Percentiles rank a stretch among this genome's conserved stretches.
phyloP scores from a whole-genome alignment of 1,284 basidiomycete species.

The Lignosus rhinocerotis region DNA sequence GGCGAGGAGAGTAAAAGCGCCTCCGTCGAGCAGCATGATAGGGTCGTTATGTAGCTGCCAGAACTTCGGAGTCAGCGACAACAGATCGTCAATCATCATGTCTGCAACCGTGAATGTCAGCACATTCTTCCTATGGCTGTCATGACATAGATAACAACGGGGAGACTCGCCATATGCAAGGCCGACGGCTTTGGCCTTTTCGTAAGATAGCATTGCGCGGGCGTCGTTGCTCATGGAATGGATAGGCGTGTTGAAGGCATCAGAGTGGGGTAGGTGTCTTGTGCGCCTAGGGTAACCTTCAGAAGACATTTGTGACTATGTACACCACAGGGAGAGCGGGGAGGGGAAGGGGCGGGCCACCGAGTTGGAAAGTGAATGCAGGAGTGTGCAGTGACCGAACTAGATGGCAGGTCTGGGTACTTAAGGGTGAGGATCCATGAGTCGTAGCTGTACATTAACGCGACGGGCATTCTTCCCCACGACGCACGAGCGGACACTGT shows the following conservation, averaged over 20 bases:
- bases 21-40: conserved; percentile 38
- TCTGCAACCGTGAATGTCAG: conserved; percentile 21
- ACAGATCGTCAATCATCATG: conserved; percentile 37
- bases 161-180: conserved; percentile 23
- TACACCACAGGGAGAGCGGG: background rate
- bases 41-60: conserved; percentile 45
- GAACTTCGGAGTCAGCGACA: conserved; percentile 37
- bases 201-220: conserved; percentile 24
- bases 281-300: conserved; percentile 19
- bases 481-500: background rate
- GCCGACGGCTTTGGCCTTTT: conserved; percentile 29
- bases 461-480: background rate
- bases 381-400: background rate
- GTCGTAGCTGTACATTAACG: background rate
- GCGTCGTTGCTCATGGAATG: conserved; percentile 19
- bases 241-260: conserved; percentile 14
- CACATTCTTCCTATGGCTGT: background rate
- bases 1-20: conserved; percentile 38
- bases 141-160: background rate
- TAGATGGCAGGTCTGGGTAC: background rate
- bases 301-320: conserved; percentile 17
- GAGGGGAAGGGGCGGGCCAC: background rate
- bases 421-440: background rate
- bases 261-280: conserved; percentile 15
- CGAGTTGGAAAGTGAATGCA: background rate